Evolutionary conservation across 192 early-diverging fungal species (phyloP), one percentile per base, ranked within the genome.

Genomic region (Podila epigama): DNA sequence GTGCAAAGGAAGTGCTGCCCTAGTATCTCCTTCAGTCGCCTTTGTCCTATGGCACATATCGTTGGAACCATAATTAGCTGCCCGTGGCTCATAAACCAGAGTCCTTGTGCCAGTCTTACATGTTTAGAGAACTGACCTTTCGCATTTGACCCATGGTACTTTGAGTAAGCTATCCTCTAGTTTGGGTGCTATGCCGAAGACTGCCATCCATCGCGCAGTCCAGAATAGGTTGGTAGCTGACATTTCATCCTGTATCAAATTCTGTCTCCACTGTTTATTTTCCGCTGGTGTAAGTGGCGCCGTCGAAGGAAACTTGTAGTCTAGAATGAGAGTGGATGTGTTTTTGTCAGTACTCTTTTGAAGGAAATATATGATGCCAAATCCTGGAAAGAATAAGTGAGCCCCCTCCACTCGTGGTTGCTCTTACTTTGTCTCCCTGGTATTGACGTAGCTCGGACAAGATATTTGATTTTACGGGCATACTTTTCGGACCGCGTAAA

Each of bases 111-210:
- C 37, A 39, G 37, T 9, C 7, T 6, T 9, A 13, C 37, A 39
- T 39, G 37, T 39, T 13, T 39, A 52, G n/a, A 20, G 15, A 35
- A 34, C n/a, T 32, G 36, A 64, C 73, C 73, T 77, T 63, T 77
- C 73, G 32, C 73, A 77, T 31, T 77, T 77, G 55, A 77, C 48
- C 73, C 73, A 77, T 12, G 73, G 73, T 3, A 77, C 73, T 54
- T 77, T 77, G 25, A 77, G 66, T 27, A 77, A 58, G 29, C 73
- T 77, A 35, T 77, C 73, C 42, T 77, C 73, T 31, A 77, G 51
- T 22, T 44, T 68, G 9, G 73, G 73, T 8, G 66, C 56, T 36
- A 59, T 63, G 6, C 73, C 73, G 48, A 77, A 77, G 22, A 77
- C 66, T 44, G 55, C 58, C 73, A 77, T 77, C 73, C 73, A 77